A percentile compares a stretch with the other conserved stretches of the same genome.
Conservation (phyloP, 768 basidiomycete genomes). For the Heimioporus sp. region DNA sequence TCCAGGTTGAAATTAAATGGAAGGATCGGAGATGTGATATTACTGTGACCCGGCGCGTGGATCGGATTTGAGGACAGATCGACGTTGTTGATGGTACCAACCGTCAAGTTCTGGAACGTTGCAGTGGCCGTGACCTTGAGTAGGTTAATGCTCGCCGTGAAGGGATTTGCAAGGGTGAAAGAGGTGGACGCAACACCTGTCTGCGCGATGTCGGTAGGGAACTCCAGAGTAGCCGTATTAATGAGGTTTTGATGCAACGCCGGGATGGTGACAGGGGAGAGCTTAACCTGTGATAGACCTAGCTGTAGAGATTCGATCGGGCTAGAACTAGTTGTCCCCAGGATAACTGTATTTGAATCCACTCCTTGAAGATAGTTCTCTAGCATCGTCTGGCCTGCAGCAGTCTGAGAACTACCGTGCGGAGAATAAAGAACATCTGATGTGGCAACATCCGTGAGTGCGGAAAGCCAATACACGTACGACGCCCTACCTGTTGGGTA, state of each 20-base stretch:
- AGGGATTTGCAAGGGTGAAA: constrained; percentile 64
- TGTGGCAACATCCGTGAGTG: constrained; percentile 2
- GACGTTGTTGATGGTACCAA: constrained; percentile 58
- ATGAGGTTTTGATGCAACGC: constrained; percentile 63
- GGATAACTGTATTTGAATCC: constrained; percentile 52
- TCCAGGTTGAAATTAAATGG: constrained; percentile 66
- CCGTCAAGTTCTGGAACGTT: constrained; percentile 49
- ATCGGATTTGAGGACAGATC: constrained; percentile 58
- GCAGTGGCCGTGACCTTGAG: constrained; percentile 53
- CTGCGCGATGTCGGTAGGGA: constrained; percentile 59
- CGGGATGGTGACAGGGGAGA: constrained; percentile 64
- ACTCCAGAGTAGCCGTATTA: constrained; percentile 49
- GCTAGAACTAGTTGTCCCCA: constrained; percentile 55
- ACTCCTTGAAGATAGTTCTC: constrained; percentile 71
- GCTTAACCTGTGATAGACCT: constrained; percentile 57
- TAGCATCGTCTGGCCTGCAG: constrained; percentile 54
- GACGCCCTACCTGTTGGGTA: constrained; percentile 50
- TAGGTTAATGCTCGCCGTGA: constrained; percentile 69
- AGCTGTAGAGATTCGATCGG: constrained; percentile 57
- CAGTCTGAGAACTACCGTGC: constrained; percentile 45
- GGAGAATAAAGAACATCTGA: constrained; percentile 62
- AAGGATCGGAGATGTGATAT: constrained; percentile 53
- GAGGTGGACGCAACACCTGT: constrained; percentile 58
- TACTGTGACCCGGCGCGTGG: constrained; percentile 55
- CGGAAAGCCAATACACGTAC: neutral